A percentile compares a stretch with the other conserved stretches of the same genome.
Conservation (phyloP, 2,329 filamentous ascomycete species). For the Diaporthe citriasiana region DNA sequence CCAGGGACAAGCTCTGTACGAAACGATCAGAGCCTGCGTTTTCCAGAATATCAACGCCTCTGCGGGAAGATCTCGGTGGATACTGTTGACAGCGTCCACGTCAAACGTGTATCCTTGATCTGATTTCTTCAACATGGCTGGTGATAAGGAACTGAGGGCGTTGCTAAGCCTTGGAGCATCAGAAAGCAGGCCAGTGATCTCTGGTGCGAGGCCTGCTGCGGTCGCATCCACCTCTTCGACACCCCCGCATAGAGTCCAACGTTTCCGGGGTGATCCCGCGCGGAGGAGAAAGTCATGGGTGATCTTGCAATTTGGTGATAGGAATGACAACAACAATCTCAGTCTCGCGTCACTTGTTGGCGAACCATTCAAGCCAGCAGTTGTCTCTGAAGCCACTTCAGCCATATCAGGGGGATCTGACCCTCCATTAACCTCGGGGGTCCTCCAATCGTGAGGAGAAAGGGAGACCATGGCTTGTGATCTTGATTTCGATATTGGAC, state of each 20-base stretch:
- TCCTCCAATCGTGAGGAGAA: not conserved
- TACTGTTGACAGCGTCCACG: not conserved
- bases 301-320: not conserved
- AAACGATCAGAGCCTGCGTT: slow-evolving; percentile 16
- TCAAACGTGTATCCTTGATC: not conserved
- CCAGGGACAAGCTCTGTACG: slow-evolving; percentile 16
- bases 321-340: slow-evolving; percentile 2
- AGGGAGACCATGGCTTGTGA: not conserved
- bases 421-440: not conserved
- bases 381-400: not conserved
- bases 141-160: not conserved
- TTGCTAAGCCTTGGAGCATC: not conserved
- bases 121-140: not conserved
- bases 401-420: not conserved
- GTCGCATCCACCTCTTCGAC: slow-evolving; percentile 1
- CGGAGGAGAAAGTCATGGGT: slow-evolving; percentile 20
- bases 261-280: slow-evolving; percentile 16
- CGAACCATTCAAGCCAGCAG: not conserved
- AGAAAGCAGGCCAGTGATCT: slow-evolving; percentile 1
- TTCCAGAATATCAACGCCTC: not conserved
- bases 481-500: not conserved
- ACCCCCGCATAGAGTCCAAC: not conserved
- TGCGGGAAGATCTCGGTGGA: not conserved
- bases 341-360: not conserved
- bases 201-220: not conserved